phyloP scores from a whole-genome alignment of 208 protist species.

The Herpetomonas tarakana region DNA sequence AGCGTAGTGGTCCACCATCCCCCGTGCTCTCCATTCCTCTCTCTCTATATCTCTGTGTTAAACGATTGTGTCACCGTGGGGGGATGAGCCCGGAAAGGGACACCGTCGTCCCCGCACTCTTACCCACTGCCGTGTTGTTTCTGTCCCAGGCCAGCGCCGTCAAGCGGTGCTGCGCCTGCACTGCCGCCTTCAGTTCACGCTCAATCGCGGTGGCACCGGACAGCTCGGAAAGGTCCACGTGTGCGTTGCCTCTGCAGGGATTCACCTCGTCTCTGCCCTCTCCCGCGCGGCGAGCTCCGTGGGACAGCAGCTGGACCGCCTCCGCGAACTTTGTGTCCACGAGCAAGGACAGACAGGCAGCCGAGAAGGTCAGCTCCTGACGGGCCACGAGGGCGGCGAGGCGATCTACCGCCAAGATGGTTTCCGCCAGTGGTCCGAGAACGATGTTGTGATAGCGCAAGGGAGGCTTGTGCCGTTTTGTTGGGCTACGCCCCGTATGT shows the following conservation, averaged over 20 bases:
- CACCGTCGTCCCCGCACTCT: constrained; percentile 13
- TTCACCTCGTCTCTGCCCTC: no score
- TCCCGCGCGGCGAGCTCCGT: no score
- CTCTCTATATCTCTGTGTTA: no score
- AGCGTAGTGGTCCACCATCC: no score
- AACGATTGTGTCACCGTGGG: no score
- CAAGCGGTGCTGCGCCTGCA: constrained; percentile 37
- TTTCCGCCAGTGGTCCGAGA: constrained; percentile 47
- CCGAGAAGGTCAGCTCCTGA: constrained; percentile 45
- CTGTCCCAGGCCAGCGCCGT: constrained; percentile 11
- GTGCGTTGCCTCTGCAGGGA: no score
- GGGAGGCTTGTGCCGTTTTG: no score
- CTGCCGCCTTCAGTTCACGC: constrained; percentile 52
- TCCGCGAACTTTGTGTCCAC: constrained; percentile 32
- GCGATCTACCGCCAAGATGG: constrained; percentile 52
- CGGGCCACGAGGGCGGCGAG: constrained; percentile 66
- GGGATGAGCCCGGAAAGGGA: background rate
- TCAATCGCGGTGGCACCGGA: constrained; percentile 24
- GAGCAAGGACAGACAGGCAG: constrained; percentile 65
- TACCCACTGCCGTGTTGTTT: constrained; percentile 25
- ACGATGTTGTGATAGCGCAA: constrained; percentile 45
- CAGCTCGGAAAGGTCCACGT: no score
- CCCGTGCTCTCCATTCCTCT: no score
- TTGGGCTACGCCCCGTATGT: background rate
- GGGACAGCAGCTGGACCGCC: background rate